These are phyloP conservation scores for Elaeis guineensis DNA, from an alignment of 176 grass and related monocot species.

Conservation along the genomic window DNA sequence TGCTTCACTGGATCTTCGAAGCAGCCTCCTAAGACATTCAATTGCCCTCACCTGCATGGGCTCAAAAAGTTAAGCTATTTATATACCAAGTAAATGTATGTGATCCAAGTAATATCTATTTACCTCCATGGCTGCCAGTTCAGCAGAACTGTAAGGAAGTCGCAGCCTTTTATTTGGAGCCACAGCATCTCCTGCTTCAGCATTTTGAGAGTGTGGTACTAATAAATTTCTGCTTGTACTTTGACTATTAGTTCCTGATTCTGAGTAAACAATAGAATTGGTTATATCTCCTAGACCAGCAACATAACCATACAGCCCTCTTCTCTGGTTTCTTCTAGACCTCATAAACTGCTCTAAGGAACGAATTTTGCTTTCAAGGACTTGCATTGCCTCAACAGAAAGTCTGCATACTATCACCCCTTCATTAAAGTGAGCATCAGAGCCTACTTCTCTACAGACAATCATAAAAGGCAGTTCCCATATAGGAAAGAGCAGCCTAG, in stretches of 20 bases:
- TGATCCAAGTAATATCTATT: constrained; percentile 12
- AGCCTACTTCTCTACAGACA: constrained; percentile 45
- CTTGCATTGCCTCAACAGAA: constrained; percentile 62
- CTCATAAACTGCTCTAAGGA: constrained; percentile 89
- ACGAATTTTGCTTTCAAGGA: constrained; percentile 81
- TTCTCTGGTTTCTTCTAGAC: constrained; percentile 92
- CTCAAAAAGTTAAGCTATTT: constrained; percentile 5
- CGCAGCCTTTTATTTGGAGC: constrained; percentile 61
- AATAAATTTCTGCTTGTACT: constrained; percentile 29
- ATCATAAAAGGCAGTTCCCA: constrained; percentile 89
- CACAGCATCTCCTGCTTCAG: constrained; percentile 27
- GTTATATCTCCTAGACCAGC: constrained; percentile 75
- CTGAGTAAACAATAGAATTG: constrained; percentile 73
- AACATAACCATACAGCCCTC: constrained; percentile 88
- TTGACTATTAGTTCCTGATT: constrained; percentile 30
- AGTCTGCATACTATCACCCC: constrained; percentile 63
- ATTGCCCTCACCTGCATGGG: constrained; percentile 86
- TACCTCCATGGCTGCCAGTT: constrained; percentile 97
- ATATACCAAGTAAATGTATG: constrained; percentile 5
- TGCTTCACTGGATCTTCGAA: constrained; percentile 91
- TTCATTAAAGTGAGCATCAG: constrained; percentile 36
- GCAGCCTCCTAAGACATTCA: constrained; percentile 90
- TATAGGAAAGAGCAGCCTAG: constrained; percentile 81
- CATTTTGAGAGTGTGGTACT: constrained; percentile 27
- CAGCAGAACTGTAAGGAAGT: constrained; percentile 61